Evolutionary conservation across 805 yeast genomes (phyloP), one percentile per base, ranked within the genome.

Genomic region (Suhomyces canberraensis): DNA sequence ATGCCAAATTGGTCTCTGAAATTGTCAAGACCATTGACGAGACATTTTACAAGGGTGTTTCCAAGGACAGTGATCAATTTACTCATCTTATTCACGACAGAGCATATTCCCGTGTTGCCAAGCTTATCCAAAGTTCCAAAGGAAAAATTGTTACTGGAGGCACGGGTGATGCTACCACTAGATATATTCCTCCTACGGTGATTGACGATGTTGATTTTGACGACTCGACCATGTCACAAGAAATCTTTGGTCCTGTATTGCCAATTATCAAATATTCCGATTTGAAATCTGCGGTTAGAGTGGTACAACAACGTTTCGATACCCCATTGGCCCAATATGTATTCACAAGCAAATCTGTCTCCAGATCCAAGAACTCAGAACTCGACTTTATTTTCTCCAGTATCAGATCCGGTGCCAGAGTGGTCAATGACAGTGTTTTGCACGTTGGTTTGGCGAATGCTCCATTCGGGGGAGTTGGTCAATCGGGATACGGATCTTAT

Each of bases 391-490:
- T 87, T 41, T 60, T 72, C 39, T 56, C 61, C 3, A 51, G 66
- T 8, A 64, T 87, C 16, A 74, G 95, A 52, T 81, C 93, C 0
- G 96, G 96, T 18, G 83, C 77, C 3, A 66, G 79, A 11, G 57
- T 78, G 31, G 65, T 85, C 42, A 87, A 88, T 54, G 96, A 89
- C 46, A 71, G 80, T 0, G 35, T 87, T 32, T 42, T 85, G 50
- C 95, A 88, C 44, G 87, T 77, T 29, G 90, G 78, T 1, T 69
- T 84, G 36, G 40, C 69, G 5, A 70, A 71, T 33, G 76, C 86
- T 3, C 97, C 97, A 17, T 91, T 90, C 61, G 98, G 98, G 22
- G 98, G 98, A 16, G 64, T 90, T 38, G 96, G 97, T 11, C 56
- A 56, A 11, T 86, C 96, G 0, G 98, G 98, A 1, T 65, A 68